phyloP scores from a whole-genome alignment of 345 rosid species.

The Ricinus communis region DNA sequence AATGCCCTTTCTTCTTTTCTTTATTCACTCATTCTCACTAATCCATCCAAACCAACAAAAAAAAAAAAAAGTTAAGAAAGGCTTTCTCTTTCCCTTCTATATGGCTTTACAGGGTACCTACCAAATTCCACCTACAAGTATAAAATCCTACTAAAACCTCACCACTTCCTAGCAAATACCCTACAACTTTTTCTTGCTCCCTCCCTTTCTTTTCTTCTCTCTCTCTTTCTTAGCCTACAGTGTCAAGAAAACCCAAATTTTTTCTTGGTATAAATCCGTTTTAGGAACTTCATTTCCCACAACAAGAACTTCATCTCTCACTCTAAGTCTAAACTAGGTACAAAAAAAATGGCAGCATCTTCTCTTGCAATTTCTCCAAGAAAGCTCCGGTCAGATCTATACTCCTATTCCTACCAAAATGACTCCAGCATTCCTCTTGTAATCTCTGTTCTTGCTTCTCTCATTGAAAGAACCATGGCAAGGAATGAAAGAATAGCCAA shows the following conservation, averaged over 20 bases:
- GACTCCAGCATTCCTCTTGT: conserved; percentile 72
- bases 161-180: background rate
- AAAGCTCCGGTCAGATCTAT: conserved; percentile 81
- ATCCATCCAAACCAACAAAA: conserved; percentile 9
- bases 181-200: background rate
- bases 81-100: background rate
- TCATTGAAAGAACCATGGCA: conserved; percentile 65
- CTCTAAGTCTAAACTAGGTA: no score
- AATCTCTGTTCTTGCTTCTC: conserved; percentile 71
- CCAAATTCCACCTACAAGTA: background rate
- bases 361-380: conserved; percentile 61
- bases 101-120: background rate
- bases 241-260: background rate
- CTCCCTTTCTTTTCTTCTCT: background rate
- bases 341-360: conserved; percentile 41
- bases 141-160: conserved; percentile 17
- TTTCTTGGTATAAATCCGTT: conserved; percentile 13
- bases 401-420: conserved; percentile 55
- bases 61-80: no score
- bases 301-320: no score
- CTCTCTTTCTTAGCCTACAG: background rate
- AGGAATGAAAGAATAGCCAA: conserved; percentile 64
- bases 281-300: conserved; percentile 13
- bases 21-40: conserved; percentile 1
- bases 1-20: conserved; percentile 31